phyloP scores from a whole-genome alignment of 352 stramenopile species.

The Phytophthora capsici region DNA sequence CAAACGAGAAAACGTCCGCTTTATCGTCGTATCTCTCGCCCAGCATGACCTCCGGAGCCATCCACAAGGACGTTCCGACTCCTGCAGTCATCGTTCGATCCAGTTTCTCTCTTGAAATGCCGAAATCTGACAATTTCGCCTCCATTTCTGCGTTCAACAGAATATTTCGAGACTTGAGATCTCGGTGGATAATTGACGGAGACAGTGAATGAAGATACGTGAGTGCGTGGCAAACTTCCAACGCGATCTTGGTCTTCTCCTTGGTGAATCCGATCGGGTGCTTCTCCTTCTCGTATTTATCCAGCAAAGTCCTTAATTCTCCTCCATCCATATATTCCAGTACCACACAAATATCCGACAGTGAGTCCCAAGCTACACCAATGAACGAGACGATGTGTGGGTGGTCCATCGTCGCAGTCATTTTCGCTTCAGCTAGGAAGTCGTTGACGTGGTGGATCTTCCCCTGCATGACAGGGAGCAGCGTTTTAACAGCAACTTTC shows the following conservation, averaged over 20 bases:
- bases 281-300: slow-evolving; percentile 33
- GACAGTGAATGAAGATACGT: slow-evolving; percentile 46
- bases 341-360: slow-evolving; percentile 50
- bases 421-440: slow-evolving; percentile 49
- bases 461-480: slow-evolving; percentile 31
- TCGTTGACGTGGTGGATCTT: slow-evolving; percentile 42
- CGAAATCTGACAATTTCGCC: slow-evolving; percentile 73
- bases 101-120: slow-evolving; percentile 42
- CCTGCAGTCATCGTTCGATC: slow-evolving; percentile 45
- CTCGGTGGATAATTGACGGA: slow-evolving; percentile 36
- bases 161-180: slow-evolving; percentile 55
- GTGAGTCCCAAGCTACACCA: slow-evolving; percentile 49
- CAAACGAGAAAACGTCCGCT: slow-evolving; percentile 68
- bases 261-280: slow-evolving; percentile 22
- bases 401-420: slow-evolving; percentile 44
- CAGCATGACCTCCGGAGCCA: slow-evolving; percentile 65
- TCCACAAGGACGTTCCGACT: slow-evolving; percentile 68
- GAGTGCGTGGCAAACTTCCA: slow-evolving; percentile 47
- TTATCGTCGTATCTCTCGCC: slow-evolving; percentile 64
- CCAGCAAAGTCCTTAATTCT: slow-evolving; percentile 44
- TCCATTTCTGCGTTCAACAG: slow-evolving; percentile 51
- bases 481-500: slow-evolving; percentile 47
- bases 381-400: slow-evolving; percentile 47
- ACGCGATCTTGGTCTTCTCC: slow-evolving; percentile 32
- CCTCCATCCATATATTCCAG: slow-evolving; percentile 62